Base-by-base conservation (phyloP, 305 asterid genomes). In the Petunia hybrid region DNA sequence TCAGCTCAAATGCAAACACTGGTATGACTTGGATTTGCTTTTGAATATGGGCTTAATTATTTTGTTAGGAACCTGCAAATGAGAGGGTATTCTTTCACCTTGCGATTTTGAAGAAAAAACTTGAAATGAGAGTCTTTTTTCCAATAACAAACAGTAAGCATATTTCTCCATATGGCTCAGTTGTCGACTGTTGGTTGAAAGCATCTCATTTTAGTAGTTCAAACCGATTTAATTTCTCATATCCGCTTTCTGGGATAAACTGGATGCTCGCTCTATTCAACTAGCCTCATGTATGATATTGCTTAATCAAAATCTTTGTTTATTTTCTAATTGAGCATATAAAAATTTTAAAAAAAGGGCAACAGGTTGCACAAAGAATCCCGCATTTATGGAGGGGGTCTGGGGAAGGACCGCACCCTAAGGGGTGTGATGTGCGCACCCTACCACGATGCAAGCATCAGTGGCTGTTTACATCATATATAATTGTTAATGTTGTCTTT, bases 271-370 rank as follows among this genome's bases (percentile, higher is more conserved):
- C 14, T 38, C 48, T 53, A 39, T 69, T 69, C 76, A 69, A 53
- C 64, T 74, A 69, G 59, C 16, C 1, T 42, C 61, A 74, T 38
- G 61, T 13, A n/a, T 8, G 63, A 48, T 73, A 53, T 74, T 74
- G 64, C 79, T 74, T 36, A 74, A 74, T 53, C 14, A 36, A 53
- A 38, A 74, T 74, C 68, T 70, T 22, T 7, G 79, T 51, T 74
- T 53, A 38, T 74, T 74, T 51, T 7, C 64, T 53, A 6, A 36
- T 53, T 74, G 46, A 53, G 64, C 64, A 53, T 74, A 22, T 22
- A 22, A 22, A 22, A 22, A 22, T 0, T 22, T 22, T 22, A 22
- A 22, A 22, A 22, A 22, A 22, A 22, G 31, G 31, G 31, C 31
- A 22, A 0, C 31, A 0, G 31, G 31, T 22, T 22, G 31, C 31